Base-by-base conservation (phyloP, 441 rosid genomes). In the Iberis amara region DNA sequence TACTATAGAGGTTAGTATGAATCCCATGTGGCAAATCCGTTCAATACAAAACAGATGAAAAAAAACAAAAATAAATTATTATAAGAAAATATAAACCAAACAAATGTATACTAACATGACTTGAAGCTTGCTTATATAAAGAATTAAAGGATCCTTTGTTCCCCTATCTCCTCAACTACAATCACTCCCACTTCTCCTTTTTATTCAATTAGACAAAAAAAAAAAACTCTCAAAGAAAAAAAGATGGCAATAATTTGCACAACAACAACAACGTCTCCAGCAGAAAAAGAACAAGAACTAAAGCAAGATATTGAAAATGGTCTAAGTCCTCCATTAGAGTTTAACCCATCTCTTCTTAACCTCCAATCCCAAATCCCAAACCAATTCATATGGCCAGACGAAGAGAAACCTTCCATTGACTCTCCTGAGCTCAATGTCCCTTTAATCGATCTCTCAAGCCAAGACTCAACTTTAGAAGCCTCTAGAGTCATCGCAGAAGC, bases 301-400 rank as follows among this genome's bases (percentile, higher is more conserved):
- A 58, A 21, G 15, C 12, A 49, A 15, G 36, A 42, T 31, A 24
- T 40, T 49, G 56, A 24, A 59, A 49, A 59, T 6, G 24, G 1
- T 40, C 56, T 48, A 4, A 4, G 43, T 3, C 57, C 43, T 5
- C 57, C 57, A 49, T 41, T 86, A 11, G 81, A 80, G 45, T 89
- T 86, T 14, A 89, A 84, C 13, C 89, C 94, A 35, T 79, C 78
- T 0, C 59, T 79, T 33, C 68, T 84, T 15, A 71, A 55, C 5
- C 32, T 70, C 64, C 77, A 80, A 45, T n/a, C 66, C 8, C 18
- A 44, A 59, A 76, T 89, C 66, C 97, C 97, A 3, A 47, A 69
- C 41, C 84, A 86, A 62, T 89, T 89, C 73, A 62, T 89, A 10
- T 89, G 97, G 97, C 96, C 96, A 0, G 94, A 89, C 58, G 54